These are phyloP conservation scores for Telopea speciosissima DNA, from an alignment of 177 flowering plant genomes.

Conservation along the genomic window DNA sequence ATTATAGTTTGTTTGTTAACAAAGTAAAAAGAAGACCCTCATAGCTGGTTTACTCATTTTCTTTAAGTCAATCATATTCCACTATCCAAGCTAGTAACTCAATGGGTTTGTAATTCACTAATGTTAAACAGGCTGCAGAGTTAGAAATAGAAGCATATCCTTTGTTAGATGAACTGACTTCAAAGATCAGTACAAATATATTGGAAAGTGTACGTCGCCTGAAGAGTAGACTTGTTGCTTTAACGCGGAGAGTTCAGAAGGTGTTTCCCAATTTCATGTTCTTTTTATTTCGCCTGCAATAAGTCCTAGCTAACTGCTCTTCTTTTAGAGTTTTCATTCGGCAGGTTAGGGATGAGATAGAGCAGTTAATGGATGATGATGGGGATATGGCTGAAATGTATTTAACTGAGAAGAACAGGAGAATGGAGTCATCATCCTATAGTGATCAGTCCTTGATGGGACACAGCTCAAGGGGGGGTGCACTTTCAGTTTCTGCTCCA, in stretches of 20 bases:
- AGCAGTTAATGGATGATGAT: conserved; percentile 89
- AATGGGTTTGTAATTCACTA: background rate
- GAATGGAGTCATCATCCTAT: conserved; percentile 54
- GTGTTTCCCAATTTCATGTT: conserved; percentile 22
- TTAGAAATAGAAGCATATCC: conserved; percentile 84
- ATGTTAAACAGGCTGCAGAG: conserved; percentile 55
- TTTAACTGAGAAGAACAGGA: conserved; percentile 69
- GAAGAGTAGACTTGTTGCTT: conserved; percentile 79
- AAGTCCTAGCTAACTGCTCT: background rate
- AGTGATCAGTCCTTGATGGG: conserved; percentile 65
- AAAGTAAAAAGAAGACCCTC: background rate
- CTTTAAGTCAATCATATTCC: background rate
- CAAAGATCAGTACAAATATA: conserved; percentile 72
- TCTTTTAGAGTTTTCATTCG: conserved; percentile 7
- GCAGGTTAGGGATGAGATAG: conserved; percentile 86
- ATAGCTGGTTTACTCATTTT: background rate
- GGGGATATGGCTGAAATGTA: conserved; percentile 94
- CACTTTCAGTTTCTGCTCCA: conserved; percentile 58
- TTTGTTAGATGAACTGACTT: conserved; percentile 68
- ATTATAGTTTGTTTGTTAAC: background rate
- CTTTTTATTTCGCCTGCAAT: background rate
- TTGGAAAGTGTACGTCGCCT: conserved; percentile 66
- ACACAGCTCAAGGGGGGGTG: conserved; percentile 42
- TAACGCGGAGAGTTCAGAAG: conserved; percentile 85
- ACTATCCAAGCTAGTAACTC: background rate